Evolutionary conservation across 2,329 filamentous ascomycete genomes (phyloP), one percentile per base, ranked within the genome.

Genomic region (Venturiaceae sp.): DNA sequence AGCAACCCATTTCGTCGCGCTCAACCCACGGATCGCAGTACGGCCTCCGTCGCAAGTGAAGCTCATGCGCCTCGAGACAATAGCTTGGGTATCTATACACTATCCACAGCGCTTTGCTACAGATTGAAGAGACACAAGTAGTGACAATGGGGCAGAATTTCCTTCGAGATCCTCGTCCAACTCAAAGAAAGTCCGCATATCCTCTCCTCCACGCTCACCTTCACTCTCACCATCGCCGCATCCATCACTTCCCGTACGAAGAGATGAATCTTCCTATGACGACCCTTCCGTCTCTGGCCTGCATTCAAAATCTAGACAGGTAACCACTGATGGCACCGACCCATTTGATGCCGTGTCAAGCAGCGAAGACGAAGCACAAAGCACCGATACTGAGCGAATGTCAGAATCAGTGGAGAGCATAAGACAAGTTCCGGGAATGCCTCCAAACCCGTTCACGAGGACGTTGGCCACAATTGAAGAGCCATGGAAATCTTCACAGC

Each of bases 181-280:
- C 5, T 77, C 81, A 60, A 87, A 87, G 72, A 86, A 82, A 66
- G 85, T 88, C 61, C 82, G 85, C 66, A 74, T 75, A 66, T 71
- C 71, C 58, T 74, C 74, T 52, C 72, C 73, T 41, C 67, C 72
- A 36, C 66, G 67, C 28, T 68, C 69, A 55, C 66, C 69, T 3
- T 46, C 41, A 23, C 41, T 46, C 19, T 23, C 41, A 46, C 19
- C 19, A 23, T 23, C 11, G 3, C 41, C 41, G 6, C 44, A 11
- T 50, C 44, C 44, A 16, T 50, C 44, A 14, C 44, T 50, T 50
- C 26, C 26, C 44, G 23, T 50, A 2, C 44, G 19, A 5, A 50
- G 4, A 16, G 23, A 3, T 28, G 23, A 16, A 11, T 13, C 19
- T n/a, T 1, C 16, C 11, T 6, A 47, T 30, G 23, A 14, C 23